phyloP scores from a whole-genome alignment of 306 rosid species.

The Vicia sativa region DNA sequence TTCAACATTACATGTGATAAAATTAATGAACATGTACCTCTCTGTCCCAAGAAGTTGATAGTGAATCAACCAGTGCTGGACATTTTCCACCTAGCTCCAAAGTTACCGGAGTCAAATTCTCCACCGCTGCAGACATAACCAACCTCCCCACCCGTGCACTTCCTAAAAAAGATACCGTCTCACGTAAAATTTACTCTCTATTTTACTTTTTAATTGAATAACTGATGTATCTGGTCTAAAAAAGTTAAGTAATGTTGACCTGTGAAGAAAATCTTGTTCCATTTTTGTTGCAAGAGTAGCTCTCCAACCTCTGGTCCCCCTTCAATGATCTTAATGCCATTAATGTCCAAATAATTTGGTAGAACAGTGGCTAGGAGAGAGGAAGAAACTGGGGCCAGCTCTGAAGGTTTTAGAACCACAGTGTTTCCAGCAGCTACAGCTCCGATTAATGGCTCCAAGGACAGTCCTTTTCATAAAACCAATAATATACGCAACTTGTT shows the following conservation, averaged over 20 bases:
- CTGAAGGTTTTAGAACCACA: conserved; percentile 70
- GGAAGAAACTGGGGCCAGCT: conserved; percentile 60
- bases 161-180: conserved; percentile 39
- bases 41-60: conserved; percentile 58
- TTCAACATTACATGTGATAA: not conserved
- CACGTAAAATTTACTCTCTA: no score
- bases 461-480: conserved; percentile 52
- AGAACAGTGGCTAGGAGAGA: conserved; percentile 52
- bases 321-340: conserved; percentile 57
- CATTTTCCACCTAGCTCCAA: conserved; percentile 86
- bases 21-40: conserved; percentile 43
- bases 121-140: conserved; percentile 71
- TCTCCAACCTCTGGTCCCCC: conserved; percentile 64
- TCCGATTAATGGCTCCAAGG: conserved; percentile 81
- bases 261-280: conserved; percentile 84
- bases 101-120: conserved; percentile 68
- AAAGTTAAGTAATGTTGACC: conserved; percentile 37
- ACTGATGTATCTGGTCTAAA: no score
- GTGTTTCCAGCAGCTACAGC: conserved; percentile 84
- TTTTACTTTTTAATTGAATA: no score
- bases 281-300: conserved; percentile 51
- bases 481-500: not conserved
- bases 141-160: conserved; percentile 56
- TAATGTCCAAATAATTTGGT: conserved; percentile 52
- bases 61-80: conserved; percentile 71